Percentiles rank a stretch among this genome's conserved stretches.
Evolutionary conservation across 768 basidiomycete species (phyloP).

Genomic region (Multifurca ochricompacta): DNA sequence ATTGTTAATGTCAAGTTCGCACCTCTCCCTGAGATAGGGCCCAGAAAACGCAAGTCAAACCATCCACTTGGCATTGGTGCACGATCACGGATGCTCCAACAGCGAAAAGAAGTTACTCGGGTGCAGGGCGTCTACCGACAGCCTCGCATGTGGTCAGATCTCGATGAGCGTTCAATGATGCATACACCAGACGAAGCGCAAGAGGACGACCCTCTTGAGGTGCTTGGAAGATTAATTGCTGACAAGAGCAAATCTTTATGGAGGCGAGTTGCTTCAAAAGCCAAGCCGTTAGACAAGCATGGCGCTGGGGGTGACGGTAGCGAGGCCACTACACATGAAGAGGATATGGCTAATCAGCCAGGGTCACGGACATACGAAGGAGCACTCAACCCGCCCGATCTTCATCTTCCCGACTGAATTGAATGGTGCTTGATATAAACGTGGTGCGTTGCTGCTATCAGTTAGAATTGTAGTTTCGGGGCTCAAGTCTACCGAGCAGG

Average conservation of each 20-base stretch:
- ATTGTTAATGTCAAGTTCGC: slow-evolving; percentile 29
- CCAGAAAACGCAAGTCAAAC: slow-evolving; percentile 26
- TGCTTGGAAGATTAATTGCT: slow-evolving; percentile 12
- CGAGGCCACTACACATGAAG: neutral
- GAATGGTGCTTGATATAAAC: neutral
- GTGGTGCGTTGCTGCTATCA: neutral
- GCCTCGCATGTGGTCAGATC: slow-evolving; percentile 4
- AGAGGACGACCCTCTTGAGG: slow-evolving; percentile 17
- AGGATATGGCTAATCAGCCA: neutral
- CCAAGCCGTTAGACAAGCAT: neutral
- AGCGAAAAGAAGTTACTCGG: slow-evolving; percentile 18
- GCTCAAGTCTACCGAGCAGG: neutral
- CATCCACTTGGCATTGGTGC: slow-evolving; percentile 32
- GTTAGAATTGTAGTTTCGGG: neutral
- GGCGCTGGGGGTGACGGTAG: neutral
- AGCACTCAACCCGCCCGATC: neutral
- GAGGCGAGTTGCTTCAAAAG: slow-evolving; percentile 13
- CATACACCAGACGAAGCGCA: neutral
- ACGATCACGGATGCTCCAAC: slow-evolving; percentile 30
- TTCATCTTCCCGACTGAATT: neutral
- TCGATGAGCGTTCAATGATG: neutral
- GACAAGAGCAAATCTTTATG: slow-evolving; percentile 18
- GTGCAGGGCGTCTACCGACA: neutral
- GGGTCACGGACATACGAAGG: neutral
- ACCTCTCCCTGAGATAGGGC: slow-evolving; percentile 29